Base-by-base conservation (phyloP, 1,284 basidiomycete genomes). In the Irpex lacteus region DNA sequence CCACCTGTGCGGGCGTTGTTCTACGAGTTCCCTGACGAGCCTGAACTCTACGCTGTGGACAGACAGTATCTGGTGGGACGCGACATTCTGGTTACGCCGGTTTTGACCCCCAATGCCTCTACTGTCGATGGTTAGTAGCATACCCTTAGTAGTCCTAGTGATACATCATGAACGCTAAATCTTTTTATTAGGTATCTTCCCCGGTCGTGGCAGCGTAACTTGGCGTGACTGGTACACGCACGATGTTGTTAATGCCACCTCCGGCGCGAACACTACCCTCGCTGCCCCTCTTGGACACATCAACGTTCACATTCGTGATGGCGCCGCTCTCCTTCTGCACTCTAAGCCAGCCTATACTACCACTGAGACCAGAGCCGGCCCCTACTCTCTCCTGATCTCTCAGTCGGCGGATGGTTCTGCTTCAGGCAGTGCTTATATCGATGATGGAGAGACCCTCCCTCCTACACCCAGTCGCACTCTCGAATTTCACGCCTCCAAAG, bases 211-310 rank as follows among this genome's bases (percentile, higher is more conserved):
- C 9, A 75, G 74, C 18, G 82, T 84, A 0, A 76, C 81, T 62
- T 94, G 89, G 90, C 81, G 89, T 57, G 90, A 92, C 73, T 91
- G 88, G 84, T 92, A 87, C 75, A 90, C 87, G 0, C 88, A 90
- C 69, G 78, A 83, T 38, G 78, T 78, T 52, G 81, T 84, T 40
- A 76, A 80, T 66, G 75, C 72, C 32, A 72, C 75, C 5, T 58
- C 70, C 7, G 78, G 78, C 32, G 72, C 68, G 11, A 79, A 78
- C 63, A 81, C 80, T 1, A 82, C 81, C 3, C 79, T 90, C 15
- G 64, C 76, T 32, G 82, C 85, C 1, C 86, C 89, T 1, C 80
- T 92, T 0, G 81, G 85, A 5, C 82, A 89, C 70, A 91, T 92
- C 74, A 86, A 86, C 59, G 85, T 91, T 18, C 89, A 91, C 71